These are phyloP conservation scores for Pichia norvegensis DNA, from an alignment of 1,139 yeast species.

Conservation along the genomic window DNA sequence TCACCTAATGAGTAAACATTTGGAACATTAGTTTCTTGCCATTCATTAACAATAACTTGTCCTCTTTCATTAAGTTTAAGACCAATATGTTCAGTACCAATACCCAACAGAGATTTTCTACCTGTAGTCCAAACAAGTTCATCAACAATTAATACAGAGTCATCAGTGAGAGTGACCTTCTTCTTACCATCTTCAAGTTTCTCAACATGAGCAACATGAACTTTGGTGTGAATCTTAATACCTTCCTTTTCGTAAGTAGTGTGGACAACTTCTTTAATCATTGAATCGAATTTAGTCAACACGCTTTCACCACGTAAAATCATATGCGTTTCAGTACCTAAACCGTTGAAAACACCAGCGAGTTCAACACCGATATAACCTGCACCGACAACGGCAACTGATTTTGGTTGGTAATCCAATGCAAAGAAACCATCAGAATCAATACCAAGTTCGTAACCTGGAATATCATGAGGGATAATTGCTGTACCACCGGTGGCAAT, in stretches of 20 bases:
- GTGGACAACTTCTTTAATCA: conserved; percentile 73
- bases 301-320: conserved; percentile 88
- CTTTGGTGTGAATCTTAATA: conserved; percentile 63
- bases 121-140: conserved; percentile 90
- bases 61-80: conserved; percentile 50
- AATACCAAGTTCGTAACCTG: conserved; percentile 78
- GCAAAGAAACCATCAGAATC: conserved; percentile 90
- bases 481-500: conserved; percentile 95
- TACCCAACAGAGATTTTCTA: conserved; percentile 64
- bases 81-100: conserved; percentile 72
- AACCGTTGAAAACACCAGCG: conserved; percentile 84
- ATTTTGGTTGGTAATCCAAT: conserved; percentile 73
- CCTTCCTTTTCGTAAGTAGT: conserved; percentile 76
- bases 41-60: conserved; percentile 75
- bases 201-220: conserved; percentile 54
- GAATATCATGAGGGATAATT: conserved; percentile 56
- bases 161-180: conserved; percentile 50
- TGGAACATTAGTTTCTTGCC: conserved; percentile 68
- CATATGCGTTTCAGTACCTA: conserved; percentile 82
- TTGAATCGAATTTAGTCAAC: conserved; percentile 76
- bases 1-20: conserved; percentile 87
- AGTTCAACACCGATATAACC: conserved; percentile 96
- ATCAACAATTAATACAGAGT: conserved; percentile 58
- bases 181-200: conserved; percentile 53
- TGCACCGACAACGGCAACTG: conserved; percentile 93